phyloP scores from a whole-genome alignment of 2,329 filamentous ascomycete species.

The Diaporthe ilicicola region DNA sequence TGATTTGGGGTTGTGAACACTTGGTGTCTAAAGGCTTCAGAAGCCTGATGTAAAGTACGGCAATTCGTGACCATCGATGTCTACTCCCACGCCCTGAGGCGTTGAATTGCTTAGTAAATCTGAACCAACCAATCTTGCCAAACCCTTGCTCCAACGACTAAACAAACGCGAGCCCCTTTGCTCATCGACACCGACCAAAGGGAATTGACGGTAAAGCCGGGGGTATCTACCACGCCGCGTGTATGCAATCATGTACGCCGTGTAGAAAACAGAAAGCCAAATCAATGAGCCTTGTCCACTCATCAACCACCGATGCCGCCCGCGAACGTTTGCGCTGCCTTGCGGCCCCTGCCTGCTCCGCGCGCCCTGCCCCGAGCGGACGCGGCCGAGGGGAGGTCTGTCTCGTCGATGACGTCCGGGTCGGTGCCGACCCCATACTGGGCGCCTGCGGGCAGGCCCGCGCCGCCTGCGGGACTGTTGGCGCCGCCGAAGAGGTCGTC shows the following conservation, averaged over 20 bases:
- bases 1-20: not conserved
- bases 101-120: not conserved
- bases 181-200: not conserved
- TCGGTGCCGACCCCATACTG: slow-evolving; percentile 33
- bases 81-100: not conserved
- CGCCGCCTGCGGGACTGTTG: not conserved
- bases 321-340: slow-evolving; percentile 26
- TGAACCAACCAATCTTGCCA: not conserved
- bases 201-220: not conserved
- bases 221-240: slow-evolving; percentile 1
- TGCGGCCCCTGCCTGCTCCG: slow-evolving; percentile 28
- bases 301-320: slow-evolving; percentile 36
- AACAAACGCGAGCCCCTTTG: not conserved
- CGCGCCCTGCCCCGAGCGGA: slow-evolving; percentile 29
- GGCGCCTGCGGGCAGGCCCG: not conserved
- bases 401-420: slow-evolving; percentile 37
- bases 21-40: not conserved
- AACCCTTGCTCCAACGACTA: not conserved
- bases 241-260: not conserved
- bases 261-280: not conserved
- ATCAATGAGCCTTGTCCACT: not conserved
- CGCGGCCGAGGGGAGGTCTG: slow-evolving; percentile 29
- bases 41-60: not conserved
- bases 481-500: slow-evolving; percentile 13
- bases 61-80: not conserved